phyloP scores from a whole-genome alignment of 495 filamentous ascomycete species.

The Penicillium silybi region DNA sequence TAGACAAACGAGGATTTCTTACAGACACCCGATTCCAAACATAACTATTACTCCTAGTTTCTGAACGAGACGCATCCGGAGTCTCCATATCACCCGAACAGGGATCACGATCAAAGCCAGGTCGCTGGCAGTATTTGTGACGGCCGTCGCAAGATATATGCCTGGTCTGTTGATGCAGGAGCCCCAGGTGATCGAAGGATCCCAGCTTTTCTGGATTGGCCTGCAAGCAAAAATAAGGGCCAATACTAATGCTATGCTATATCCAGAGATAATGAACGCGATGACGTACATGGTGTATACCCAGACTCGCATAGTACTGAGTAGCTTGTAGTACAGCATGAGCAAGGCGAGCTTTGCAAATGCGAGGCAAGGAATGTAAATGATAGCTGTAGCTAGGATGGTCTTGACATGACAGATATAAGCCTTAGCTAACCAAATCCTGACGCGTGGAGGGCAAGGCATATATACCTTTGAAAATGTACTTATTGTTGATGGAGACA shows the following conservation, averaged over 20 bases:
- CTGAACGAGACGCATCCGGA: constrained; percentile 17
- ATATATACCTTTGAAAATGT: background rate
- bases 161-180: constrained; percentile 28
- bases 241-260: constrained; percentile 26
- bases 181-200: constrained; percentile 18
- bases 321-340: constrained; percentile 26
- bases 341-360: constrained; percentile 31
- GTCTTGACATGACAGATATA: constrained; percentile 4
- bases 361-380: constrained; percentile 32
- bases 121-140: constrained; percentile 39
- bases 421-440: background rate
- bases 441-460: background rate
- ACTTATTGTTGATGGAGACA: background rate
- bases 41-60: constrained; percentile 20
- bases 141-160: constrained; percentile 35
- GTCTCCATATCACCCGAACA: constrained; percentile 21
- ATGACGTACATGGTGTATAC: background rate
- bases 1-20: background rate
- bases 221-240: constrained; percentile 38
- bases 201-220: constrained; percentile 34
- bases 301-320: background rate
- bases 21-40: constrained; percentile 11
- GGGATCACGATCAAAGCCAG: constrained; percentile 34
- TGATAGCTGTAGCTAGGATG: constrained; percentile 20
- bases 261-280: constrained; percentile 19